Percentiles rank a stretch among this genome's conserved stretches.
phyloP scores from a whole-genome alignment of 2,329 filamentous ascomycete genomes.

The Fusarium liriodendri region DNA sequence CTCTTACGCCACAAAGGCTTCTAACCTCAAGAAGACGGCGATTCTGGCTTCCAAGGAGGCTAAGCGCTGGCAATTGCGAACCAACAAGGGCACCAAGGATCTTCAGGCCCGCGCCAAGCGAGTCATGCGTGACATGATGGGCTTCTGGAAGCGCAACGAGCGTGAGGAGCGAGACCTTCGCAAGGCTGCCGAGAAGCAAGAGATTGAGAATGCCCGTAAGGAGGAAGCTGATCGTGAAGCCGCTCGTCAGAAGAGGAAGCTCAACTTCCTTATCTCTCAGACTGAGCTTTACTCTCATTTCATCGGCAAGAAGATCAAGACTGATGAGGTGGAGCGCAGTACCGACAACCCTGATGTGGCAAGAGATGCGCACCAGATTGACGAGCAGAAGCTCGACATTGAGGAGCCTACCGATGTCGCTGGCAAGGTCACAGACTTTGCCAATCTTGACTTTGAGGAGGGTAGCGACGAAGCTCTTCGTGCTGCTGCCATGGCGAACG shows the following conservation, averaged over 20 bases:
- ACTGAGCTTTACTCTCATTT: conserved; percentile 99
- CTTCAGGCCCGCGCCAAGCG: conserved; percentile 96
- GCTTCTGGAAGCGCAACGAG: conserved; percentile 99
- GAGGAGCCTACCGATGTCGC: conserved; percentile 65
- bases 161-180: conserved; percentile 94
- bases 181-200: conserved; percentile 93
- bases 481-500: conserved; percentile 91
- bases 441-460: conserved; percentile 94
- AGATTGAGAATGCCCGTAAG: conserved; percentile 95
- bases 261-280: conserved; percentile 99
- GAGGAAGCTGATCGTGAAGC: conserved; percentile 98
- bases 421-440: conserved; percentile 89
- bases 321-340: conserved; percentile 90
- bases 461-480: conserved; percentile 87
- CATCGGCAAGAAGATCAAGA: conserved; percentile 99
- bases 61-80: conserved; percentile 95
- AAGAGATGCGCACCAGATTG: conserved; percentile 57
- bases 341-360: conserved; percentile 83
- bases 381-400: conserved; percentile 60
- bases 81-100: conserved; percentile 98
- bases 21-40: conserved; percentile 98
- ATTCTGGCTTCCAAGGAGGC: conserved; percentile 97
- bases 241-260: conserved; percentile 96
- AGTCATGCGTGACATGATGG: conserved; percentile 99
- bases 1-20: conserved; percentile 86